Conservation (phyloP, 768 basidiomycete genomes). For the Boletus patriciae region DNA sequence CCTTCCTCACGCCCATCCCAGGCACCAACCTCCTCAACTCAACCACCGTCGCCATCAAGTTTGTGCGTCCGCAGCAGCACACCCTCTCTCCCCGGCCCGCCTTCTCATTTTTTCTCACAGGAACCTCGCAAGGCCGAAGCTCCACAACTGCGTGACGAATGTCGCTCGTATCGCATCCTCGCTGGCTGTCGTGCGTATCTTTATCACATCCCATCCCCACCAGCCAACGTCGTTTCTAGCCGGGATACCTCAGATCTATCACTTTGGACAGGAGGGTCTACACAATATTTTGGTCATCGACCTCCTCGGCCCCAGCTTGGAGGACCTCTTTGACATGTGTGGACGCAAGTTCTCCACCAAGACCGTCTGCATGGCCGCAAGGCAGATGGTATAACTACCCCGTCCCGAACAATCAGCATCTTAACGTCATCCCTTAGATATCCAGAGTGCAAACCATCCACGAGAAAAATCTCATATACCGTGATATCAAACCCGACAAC, state of each 20-base stretch:
- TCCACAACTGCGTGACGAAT: slow-evolving; percentile 97
- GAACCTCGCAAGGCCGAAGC: slow-evolving; percentile 94
- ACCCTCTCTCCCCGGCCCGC: neutral
- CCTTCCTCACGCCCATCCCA: slow-evolving; percentile 33
- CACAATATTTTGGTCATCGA: slow-evolving; percentile 99
- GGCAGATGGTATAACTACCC: slow-evolving; percentile 77
- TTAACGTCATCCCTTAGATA: slow-evolving; percentile 50
- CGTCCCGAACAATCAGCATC: neutral
- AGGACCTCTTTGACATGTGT: slow-evolving; percentile 99
- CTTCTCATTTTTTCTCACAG: slow-evolving; percentile 40
- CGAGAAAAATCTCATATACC: slow-evolving; percentile 99
- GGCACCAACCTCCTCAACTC: slow-evolving; percentile 98
- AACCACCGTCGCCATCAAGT: slow-evolving; percentile 99
- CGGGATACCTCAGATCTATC: slow-evolving; percentile 98
- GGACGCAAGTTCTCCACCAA: slow-evolving; percentile 96
- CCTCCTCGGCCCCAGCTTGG: slow-evolving; percentile 92
- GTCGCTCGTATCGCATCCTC: slow-evolving; percentile 92
- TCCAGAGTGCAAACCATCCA: slow-evolving; percentile 97
- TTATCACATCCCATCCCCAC: slow-evolving; percentile 4
- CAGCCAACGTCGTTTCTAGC: slow-evolving; percentile 47
- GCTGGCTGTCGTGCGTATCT: slow-evolving; percentile 79
- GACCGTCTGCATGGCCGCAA: slow-evolving; percentile 98
- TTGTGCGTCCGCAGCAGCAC: slow-evolving; percentile 61
- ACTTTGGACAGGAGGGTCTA: slow-evolving; percentile 97
- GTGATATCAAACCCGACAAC: slow-evolving; percentile 99